These are phyloP conservation scores for Drechslerella dactyloides DNA, from an alignment of 2,329 filamentous ascomycete genomes.

Conservation along the genomic window DNA sequence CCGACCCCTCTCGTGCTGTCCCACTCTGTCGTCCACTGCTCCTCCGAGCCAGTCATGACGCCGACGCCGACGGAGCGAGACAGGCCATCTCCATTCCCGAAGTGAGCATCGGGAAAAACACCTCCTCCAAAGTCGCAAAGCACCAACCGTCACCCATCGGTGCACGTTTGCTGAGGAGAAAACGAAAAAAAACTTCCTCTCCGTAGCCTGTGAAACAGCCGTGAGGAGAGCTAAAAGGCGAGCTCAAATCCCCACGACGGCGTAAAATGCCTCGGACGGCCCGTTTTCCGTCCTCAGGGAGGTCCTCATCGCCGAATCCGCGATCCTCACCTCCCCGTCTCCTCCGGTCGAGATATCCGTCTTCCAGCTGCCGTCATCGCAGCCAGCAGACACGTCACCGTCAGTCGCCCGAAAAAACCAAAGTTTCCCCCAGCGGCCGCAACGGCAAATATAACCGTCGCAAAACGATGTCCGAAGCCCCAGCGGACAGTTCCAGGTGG, in stretches of 20 bases:
- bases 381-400: constrained; percentile 25
- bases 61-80: no score
- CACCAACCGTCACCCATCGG: no score
- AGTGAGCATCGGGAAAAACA: no score
- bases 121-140: no score
- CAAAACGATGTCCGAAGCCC: constrained; percentile 41
- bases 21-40: not conserved
- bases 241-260: not conserved
- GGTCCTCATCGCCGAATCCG: constrained; percentile 5
- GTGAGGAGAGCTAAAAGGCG: not conserved
- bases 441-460: constrained; percentile 7
- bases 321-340: constrained; percentile 6
- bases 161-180: no score
- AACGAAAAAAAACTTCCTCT: no score
- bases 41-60: no score
- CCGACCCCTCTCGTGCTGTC: not conserved
- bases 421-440: constrained; percentile 27
- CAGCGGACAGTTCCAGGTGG: constrained; percentile 15
- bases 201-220: not conserved
- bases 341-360: constrained; percentile 18
- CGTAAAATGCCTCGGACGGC: not conserved
- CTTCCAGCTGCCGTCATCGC: constrained; percentile 13
- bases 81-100: no score
- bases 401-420: constrained; percentile 19
- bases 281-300: constrained; percentile 8